Conservation (phyloP, 2,329 filamentous ascomycete genomes). For the Zasmidium citrigriseum region DNA sequence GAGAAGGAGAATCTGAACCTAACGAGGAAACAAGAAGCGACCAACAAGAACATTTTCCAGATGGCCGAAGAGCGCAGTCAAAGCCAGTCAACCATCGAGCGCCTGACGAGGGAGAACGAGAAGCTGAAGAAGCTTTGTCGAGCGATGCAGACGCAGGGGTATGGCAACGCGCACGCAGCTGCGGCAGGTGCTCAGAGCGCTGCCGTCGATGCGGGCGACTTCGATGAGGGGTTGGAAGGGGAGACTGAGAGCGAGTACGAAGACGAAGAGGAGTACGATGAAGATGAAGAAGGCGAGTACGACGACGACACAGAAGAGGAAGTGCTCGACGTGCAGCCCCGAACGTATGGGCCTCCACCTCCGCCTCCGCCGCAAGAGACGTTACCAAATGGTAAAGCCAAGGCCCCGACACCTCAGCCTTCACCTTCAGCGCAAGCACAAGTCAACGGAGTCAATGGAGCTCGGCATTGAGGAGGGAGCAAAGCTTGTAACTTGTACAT, state of each 20-base stretch:
- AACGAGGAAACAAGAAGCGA: conserved; percentile 89
- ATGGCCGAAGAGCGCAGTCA: conserved; percentile 92
- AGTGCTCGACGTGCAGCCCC: conserved; percentile 29
- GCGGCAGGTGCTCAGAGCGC: conserved; percentile 16
- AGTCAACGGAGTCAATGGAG: conserved; percentile 28
- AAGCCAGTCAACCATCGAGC: conserved; percentile 73
- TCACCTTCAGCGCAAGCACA: background rate
- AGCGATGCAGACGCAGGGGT: conserved; percentile 92
- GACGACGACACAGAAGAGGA: conserved; percentile 64
- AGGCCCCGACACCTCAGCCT: conserved; percentile 6
- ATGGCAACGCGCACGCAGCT: conserved; percentile 51
- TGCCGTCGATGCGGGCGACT: conserved; percentile 24
- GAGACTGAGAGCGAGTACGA: conserved; percentile 67
- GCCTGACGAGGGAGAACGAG: conserved; percentile 79
- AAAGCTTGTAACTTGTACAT: conserved; percentile 19
- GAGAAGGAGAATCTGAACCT: conserved; percentile 94
- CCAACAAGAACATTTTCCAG: conserved; percentile 90
- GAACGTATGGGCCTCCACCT: conserved; percentile 48
- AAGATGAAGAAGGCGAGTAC: conserved; percentile 63
- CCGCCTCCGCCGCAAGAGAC: conserved; percentile 44
- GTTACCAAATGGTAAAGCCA: conserved; percentile 26
- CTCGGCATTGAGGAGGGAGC: conserved; percentile 24
- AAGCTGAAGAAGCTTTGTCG: conserved; percentile 94
- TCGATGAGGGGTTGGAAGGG: conserved; percentile 41
- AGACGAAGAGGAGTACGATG: conserved; percentile 68